These are phyloP conservation scores for Sugiyamaella japonica DNA, from an alignment of 1,139 yeast species.

Conservation along the genomic window DNA sequence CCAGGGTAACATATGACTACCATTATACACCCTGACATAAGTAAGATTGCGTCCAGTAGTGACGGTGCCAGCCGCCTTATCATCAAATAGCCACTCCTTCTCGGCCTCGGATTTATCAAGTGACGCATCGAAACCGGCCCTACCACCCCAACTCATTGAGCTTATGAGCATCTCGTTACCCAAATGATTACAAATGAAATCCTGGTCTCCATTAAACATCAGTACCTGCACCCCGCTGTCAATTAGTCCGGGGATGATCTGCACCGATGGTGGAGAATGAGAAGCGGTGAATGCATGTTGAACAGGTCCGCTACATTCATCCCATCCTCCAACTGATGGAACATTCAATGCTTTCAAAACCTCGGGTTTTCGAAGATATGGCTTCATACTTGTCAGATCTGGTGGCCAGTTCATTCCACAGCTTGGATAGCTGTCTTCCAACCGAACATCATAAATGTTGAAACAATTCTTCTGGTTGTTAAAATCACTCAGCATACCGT, in stretches of 20 bases:
- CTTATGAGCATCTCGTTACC: slow-evolving; percentile 72
- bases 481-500: slow-evolving; percentile 27
- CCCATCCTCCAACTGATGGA: slow-evolving; percentile 53
- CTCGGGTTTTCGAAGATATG: slow-evolving; percentile 57
- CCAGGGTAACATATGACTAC: slow-evolving; percentile 95
- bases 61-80: slow-evolving; percentile 36
- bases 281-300: slow-evolving; percentile 52
- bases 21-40: slow-evolving; percentile 67
- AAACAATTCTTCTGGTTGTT: slow-evolving; percentile 50
- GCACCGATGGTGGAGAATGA: slow-evolving; percentile 60
- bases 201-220: slow-evolving; percentile 85
- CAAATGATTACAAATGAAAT: slow-evolving; percentile 78
- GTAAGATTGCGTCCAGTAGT: slow-evolving; percentile 67
- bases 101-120: slow-evolving; percentile 24
- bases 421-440: slow-evolving; percentile 71
- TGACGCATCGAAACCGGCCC: slow-evolving; percentile 45
- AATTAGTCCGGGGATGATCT: slow-evolving; percentile 64
- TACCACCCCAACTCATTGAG: slow-evolving; percentile 67
- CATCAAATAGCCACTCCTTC: slow-evolving; percentile 34
- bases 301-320: slow-evolving; percentile 71
- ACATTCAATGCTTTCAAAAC: slow-evolving; percentile 58
- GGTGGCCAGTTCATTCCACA: slow-evolving; percentile 98
- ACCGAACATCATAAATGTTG: slow-evolving; percentile 79
- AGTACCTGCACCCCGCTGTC: slow-evolving; percentile 54
- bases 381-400: slow-evolving; percentile 57